A percentile compares a stretch with the other conserved stretches of the same genome.
phyloP scores from a whole-genome alignment of 202 grass and related monocot genomes.

The Panicum hallii region DNA sequence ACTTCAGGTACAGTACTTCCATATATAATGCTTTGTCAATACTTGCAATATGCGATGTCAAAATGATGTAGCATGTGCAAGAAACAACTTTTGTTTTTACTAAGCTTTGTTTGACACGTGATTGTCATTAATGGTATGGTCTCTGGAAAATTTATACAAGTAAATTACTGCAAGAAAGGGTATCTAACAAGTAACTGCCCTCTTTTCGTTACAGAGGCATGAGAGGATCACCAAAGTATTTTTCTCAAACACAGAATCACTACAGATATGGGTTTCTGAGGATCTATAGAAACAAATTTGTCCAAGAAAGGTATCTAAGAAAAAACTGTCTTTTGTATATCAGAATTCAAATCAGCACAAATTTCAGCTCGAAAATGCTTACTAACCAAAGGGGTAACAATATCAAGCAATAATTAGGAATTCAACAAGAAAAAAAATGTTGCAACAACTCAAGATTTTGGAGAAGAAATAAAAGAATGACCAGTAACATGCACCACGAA shows the following conservation, averaged over 20 bases:
- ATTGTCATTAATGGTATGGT: neutral
- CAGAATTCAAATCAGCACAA: neutral
- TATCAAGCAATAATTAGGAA: neutral
- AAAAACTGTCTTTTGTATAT: neutral
- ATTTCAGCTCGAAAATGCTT: neutral
- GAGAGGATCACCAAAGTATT: neutral
- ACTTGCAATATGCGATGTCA: constrained; percentile 11
- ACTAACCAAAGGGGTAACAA: neutral
- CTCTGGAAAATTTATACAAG: constrained; percentile 1
- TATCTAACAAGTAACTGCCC: neutral
- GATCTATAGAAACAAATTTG: constrained; percentile 5
- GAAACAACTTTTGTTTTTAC: constrained; percentile 2
- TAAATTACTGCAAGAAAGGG: constrained; percentile 18
- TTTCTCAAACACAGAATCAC: neutral
- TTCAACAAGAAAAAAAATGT: neutral
- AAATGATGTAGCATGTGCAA: neutral
- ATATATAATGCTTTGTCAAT: neutral
- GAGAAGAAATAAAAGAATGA: neutral
- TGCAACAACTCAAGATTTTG: neutral
- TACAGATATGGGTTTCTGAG: neutral
- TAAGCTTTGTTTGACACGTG: neutral
- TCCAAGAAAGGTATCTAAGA: neutral
- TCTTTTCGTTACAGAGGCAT: neutral
- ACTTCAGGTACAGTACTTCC: neutral
- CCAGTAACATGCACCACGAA: neutral